Evolutionary conservation across 148 eudicot species (phyloP), one percentile per base, ranked within the genome.

Genomic region (Talinum fruticosum): DNA sequence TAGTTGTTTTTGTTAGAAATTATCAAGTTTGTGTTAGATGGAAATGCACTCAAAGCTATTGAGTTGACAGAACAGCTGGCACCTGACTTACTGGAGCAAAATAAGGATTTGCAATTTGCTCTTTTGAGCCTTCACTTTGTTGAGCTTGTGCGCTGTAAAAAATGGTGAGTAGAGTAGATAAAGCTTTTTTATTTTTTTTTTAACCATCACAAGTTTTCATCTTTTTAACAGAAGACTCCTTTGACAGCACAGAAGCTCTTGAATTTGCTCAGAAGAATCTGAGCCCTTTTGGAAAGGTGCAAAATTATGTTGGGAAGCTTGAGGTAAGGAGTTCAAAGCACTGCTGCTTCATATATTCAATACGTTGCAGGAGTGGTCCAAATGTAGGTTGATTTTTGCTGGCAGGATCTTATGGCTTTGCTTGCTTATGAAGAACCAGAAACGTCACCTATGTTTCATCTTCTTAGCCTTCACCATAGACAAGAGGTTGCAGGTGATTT

Each of bases 341-440:
- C 36, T 45, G 69, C 14, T 83, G 49, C 32, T 61, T 36, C 4
- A 29, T 59, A 6, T 23, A 14, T n/a, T 23, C n/a, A 59, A 6
- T 7, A n/a, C 28, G n/a, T n/a, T 23, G 10, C 64, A 24, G 29
- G 7, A 8, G 10, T 59, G 12, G 29, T 13, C 64, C 26, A 59
- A 23, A n/a, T n/a, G n/a, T n/a, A 3, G 12, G 10, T n/a, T 59
- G 26, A 28, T 24, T n/a, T 59, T 59, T 59, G 28, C 8, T 12
- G 82, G 79, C 87, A 96, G 99, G 97, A 96, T 77, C 83, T 91
- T 49, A 82, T 93, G 93, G 94, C 97, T 66, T 86, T 96, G 79
- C 88, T 96, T 79, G 99, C 99, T 74, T 96, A 93, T 72, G 90
- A 87, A 70, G 97, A 96, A 77, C 99, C 99, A 78, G 94, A 93